phyloP scores from a whole-genome alignment of 139 green algal genomes.

The Limnomonas spitsbergensis region DNA sequence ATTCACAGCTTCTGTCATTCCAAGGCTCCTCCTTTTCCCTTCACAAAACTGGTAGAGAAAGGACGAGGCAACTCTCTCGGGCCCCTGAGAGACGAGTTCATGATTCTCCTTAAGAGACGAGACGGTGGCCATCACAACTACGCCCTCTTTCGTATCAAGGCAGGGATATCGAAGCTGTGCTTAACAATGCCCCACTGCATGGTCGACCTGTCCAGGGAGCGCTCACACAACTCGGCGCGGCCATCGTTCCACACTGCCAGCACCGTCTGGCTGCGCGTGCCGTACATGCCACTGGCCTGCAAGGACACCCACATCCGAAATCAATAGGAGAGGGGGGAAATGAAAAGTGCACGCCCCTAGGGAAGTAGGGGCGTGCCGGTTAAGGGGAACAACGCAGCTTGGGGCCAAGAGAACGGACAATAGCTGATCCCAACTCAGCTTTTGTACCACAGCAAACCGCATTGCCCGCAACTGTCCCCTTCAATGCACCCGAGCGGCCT shows the following conservation, averaged over 20 bases:
- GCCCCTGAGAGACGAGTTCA: too few relatives aligned
- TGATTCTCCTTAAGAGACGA: too few relatives aligned
- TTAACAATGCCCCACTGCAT: too few relatives aligned
- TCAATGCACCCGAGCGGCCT: too few relatives aligned
- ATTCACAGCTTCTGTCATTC: too few relatives aligned
- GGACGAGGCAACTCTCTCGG: too few relatives aligned
- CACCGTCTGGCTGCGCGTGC: constrained; percentile 59
- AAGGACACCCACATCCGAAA: constrained; percentile 18
- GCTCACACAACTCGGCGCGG: constrained; percentile 40
- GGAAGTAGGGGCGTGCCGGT: neutral
- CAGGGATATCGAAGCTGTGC: too few relatives aligned
- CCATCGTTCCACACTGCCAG: constrained; percentile 49
- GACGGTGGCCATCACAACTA: too few relatives aligned
- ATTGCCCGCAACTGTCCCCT: neutral
- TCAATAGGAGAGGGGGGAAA: neutral
- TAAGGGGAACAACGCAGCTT: neutral
- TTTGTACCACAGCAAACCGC: neutral
- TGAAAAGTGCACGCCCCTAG: neutral
- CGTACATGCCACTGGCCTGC: constrained; percentile 34
- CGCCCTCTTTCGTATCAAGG: too few relatives aligned
- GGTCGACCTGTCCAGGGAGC: constrained; percentile 11
- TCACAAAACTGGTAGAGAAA: too few relatives aligned
- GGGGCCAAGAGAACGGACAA: neutral
- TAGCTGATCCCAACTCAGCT: neutral
- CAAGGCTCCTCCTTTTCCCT: too few relatives aligned